Base-by-base conservation (phyloP, 345 rosid genomes). In the Syzygium grande region DNA sequence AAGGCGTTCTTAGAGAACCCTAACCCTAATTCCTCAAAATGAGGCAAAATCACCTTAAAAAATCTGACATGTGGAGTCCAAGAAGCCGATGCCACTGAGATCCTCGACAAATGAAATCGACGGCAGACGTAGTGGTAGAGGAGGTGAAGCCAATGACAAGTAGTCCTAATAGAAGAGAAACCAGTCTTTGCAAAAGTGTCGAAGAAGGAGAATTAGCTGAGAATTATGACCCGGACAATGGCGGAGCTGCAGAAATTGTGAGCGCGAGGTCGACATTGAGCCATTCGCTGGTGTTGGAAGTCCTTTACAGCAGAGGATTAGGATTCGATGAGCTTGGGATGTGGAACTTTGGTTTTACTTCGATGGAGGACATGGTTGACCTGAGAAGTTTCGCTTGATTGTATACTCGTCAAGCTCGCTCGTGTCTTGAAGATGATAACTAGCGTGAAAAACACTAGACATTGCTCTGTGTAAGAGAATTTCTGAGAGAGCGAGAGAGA, bases 111-210 rank as follows among this genome's bases (percentile, higher is more conserved):
- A 98, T 4, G 99, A 96, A 11, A 94, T 95, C 12, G 98, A 94
- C 27, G 98, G 98, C 43, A 96, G 93, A 85, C 93, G 98, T 30
- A 98, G 99, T 7, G 98, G 99, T 21, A 98, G 98, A 2, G 99
- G 98, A 4, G 95, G 99, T 7, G 98, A 99, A 38, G 99, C 91
- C 12, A 97, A 97, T 2, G 97, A 96, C 0, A 98, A 94, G 93
- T 96, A 96, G 88, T 98, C 99, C 89, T 94, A 97, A 85, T 94
- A 96, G 87, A 92, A 94, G 86, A 94, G 87, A 87, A 88, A 85
- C 89, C 92, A 41, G 88, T 53, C 80, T 55, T 86, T 17, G 89
- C 87, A 87, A 85, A 89, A 17, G 85, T 87, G 52, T 86, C 86
- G n/a, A 46, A 21, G 85, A 85, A 38, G 79, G 90, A 86, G 91